Evolutionary conservation across 495 filamentous ascomycete genomes (phyloP), one percentile per base, ranked within the genome.

Genomic region (Neurospora sp.): DNA sequence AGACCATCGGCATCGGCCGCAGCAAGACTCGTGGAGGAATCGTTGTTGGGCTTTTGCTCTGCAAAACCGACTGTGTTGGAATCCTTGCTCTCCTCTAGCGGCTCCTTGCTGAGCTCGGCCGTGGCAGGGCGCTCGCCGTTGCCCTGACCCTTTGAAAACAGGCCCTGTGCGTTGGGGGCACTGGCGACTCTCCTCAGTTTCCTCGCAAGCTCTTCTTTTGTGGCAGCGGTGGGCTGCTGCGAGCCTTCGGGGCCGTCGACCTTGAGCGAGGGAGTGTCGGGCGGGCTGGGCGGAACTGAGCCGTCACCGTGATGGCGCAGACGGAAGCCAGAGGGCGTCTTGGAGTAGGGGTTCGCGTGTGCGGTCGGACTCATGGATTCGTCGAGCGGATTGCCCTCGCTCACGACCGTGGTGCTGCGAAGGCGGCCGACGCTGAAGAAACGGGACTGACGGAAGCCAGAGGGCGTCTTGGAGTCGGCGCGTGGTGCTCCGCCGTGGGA

Each of bases 251-350:
- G 90, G 38, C 88, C 90, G 68, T 90, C 87, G 39, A 93, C 86
- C 83, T 92, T 92, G 74, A 92, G 83, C 40, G 83, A 86, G 61
- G 96, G 96, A 5, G 94, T 96, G 82, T 97, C 94, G 37, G 96
- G 94, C n/a, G 96, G 96, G 44, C 94, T 97, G 1, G 94, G 94
- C 31, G 96, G 96, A n/a, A 96, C 92, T 75, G 93, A 97, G 77
- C 91, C 92, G 47, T 97, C 93, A 80, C 98, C 96, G 82, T 94
- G 94, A 83, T 99, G 96, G 75, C 96, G 89, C n/a, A n/a, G n/a
- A n/a, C n/a, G n/a, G n/a, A n/a, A n/a, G n/a, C n/a, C n/a, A n/a
- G n/a, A n/a, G n/a, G n/a, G n/a, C n/a, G n/a, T n/a, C n/a, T n/a
- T n/a, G n/a, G n/a, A n/a, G 79, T 99, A 99, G 4, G 96, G 96